Evolutionary conservation across 805 yeast species (phyloP), one percentile per base, ranked within the genome.

Genomic region (Lipomyces kockii): DNA sequence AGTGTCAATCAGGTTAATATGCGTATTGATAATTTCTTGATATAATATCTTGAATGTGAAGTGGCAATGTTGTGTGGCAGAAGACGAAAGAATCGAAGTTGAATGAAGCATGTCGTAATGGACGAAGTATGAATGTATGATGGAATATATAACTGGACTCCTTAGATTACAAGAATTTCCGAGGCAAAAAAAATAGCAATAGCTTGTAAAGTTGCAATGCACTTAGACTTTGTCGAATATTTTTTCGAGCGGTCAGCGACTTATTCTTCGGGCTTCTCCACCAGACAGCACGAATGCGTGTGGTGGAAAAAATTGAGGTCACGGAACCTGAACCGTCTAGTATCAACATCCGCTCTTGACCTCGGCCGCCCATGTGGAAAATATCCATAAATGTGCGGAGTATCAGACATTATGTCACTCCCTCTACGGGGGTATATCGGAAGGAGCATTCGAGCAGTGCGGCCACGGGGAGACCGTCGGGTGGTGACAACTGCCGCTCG

Each of bases 401-500:
- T 4, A 14, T 22, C 25, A 5, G 53, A 3, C 29, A 27, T 29
- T 29, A 29, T 29, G 34, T 49, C 55, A 43, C 11, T 43, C 14
- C n/a, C 20, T n/a, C 49, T 17, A n/a, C 22, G 8, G 29, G 29
- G 55, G 11, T 12, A 29, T 12, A 52, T 22, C 27, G 55, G 55
- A 25, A 52, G 34, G 17, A 52, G 55, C 34, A 52, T 22, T 14
- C 55, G 55, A 25, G 53, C 53, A 20, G 29, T 29, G 55, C 22
- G 29, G 34, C 34, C 34, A 25, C 55, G 29, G 17, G 34, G 17
- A 12, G 55, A 29, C 4, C 34, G n/a, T 12, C 34, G 34, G 22
- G 55, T 17, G 8, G 55, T 29, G 55, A 52, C 55, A 11, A 52
- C 60, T 12, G 68, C 68, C 12, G 58, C 37, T 22, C 65, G 58